Evolutionary conservation across 1,139 yeast species (phyloP).

Genomic region (Geotrichum macrosporum): DNA sequence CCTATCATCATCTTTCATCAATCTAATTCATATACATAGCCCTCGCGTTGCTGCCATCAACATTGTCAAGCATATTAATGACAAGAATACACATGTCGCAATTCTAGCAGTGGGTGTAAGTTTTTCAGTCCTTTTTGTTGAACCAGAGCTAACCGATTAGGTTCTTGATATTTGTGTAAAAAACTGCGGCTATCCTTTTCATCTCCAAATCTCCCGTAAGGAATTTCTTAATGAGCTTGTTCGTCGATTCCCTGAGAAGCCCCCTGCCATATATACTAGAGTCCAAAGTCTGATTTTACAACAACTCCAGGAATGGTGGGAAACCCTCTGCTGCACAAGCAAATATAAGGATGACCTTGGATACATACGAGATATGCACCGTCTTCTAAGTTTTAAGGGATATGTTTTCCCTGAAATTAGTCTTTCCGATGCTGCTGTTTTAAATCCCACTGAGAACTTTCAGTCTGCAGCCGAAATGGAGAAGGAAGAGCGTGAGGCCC

Average conservation of each 20-base stretch:
- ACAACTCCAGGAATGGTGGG: slow-evolving; percentile 96
- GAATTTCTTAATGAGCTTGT: slow-evolving; percentile 93
- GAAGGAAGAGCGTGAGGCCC: slow-evolving; percentile 87
- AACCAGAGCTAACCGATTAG: slow-evolving; percentile 18
- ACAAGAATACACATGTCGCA: slow-evolving; percentile 75
- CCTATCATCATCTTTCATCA: background rate
- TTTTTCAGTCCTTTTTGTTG: background rate
- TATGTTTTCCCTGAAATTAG: slow-evolving; percentile 89
- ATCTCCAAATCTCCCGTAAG: slow-evolving; percentile 87
- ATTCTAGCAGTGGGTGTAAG: slow-evolving; percentile 49
- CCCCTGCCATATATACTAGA: slow-evolving; percentile 78
- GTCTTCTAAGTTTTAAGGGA: slow-evolving; percentile 80
- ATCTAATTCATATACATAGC: slow-evolving; percentile 20
- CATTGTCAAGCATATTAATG: slow-evolving; percentile 79
- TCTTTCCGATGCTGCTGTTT: slow-evolving; percentile 86
- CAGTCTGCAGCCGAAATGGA: slow-evolving; percentile 87
- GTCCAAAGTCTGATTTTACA: slow-evolving; percentile 82
- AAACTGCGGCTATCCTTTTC: slow-evolving; percentile 97
- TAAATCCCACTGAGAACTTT: slow-evolving; percentile 85
- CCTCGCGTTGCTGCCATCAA: slow-evolving; percentile 93
- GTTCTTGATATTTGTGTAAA: slow-evolving; percentile 86
- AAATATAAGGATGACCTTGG: slow-evolving; percentile 88
- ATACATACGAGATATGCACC: slow-evolving; percentile 92
- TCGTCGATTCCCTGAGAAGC: slow-evolving; percentile 89
- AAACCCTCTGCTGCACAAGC: slow-evolving; percentile 86